Conservation (phyloP, 495 filamentous ascomycete species). For the Penicillium steckii region DNA sequence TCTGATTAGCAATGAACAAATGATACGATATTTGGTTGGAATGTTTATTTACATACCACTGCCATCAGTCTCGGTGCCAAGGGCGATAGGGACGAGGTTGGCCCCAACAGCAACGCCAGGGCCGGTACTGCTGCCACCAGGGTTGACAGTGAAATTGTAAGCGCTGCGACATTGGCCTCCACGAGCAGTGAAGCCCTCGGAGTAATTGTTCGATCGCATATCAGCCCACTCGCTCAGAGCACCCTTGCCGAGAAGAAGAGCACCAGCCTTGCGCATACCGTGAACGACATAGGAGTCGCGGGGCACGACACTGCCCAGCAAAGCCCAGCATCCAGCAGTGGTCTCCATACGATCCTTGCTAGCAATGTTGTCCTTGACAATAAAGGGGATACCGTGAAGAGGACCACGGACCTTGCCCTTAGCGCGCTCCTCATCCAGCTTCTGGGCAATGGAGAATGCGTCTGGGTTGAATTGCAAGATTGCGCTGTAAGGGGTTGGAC, state of each 20-base stretch:
- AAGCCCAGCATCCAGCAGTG: conserved; percentile 56
- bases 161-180: conserved; percentile 65
- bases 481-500: conserved; percentile 32
- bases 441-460: conserved; percentile 53
- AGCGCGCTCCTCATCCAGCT: conserved; percentile 57
- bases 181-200: conserved; percentile 64
- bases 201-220: conserved; percentile 69
- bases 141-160: conserved; percentile 70
- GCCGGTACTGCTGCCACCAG: conserved; percentile 64
- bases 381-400: conserved; percentile 71
- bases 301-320: conserved; percentile 63
- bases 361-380: conserved; percentile 76
- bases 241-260: conserved; percentile 67
- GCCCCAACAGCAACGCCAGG: conserved; percentile 60
- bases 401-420: conserved; percentile 54
- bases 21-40: neutral
- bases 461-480: conserved; percentile 65
- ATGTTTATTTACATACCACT: conserved; percentile 45
- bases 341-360: conserved; percentile 70
- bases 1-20: conserved; percentile 4
- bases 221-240: conserved; percentile 73
- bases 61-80: conserved; percentile 76
- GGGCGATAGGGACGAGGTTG: conserved; percentile 59
- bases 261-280: conserved; percentile 61
- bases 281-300: conserved; percentile 63